Evolutionary conservation across 2,329 filamentous ascomycete species (phyloP).

Genomic region (Chaetomiaceae sp.): DNA sequence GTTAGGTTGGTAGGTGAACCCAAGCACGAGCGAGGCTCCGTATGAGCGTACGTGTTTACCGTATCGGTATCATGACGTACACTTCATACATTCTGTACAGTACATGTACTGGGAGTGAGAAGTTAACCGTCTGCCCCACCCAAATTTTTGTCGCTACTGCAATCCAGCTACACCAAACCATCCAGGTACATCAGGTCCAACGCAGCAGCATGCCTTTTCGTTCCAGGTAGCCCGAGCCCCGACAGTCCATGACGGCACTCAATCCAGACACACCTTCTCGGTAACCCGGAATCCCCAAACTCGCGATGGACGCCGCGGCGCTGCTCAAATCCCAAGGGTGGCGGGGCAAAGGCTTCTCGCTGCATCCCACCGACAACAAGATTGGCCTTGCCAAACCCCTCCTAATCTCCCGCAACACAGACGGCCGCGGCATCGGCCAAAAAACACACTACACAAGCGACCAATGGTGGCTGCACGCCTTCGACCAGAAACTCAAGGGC

Average conservation of each 20-base stretch:
- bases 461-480: conserved; percentile 96
- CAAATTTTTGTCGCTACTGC: conserved; percentile 5
- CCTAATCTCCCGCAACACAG: conserved; percentile 73
- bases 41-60: too few relatives aligned
- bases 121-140: background rate
- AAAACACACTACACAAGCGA: conserved; percentile 64
- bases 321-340: conserved; percentile 83
- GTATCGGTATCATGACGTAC: too few relatives aligned
- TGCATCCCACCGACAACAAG: conserved; percentile 66
- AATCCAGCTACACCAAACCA: too few relatives aligned
- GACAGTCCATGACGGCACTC: background rate
- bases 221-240: background rate
- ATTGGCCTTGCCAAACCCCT: conserved; percentile 79
- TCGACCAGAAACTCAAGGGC: conserved; percentile 81
- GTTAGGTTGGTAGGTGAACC: too few relatives aligned
- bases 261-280: background rate
- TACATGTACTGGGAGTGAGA: too few relatives aligned
- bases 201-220: conserved; percentile 3
- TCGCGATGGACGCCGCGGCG: conserved; percentile 71
- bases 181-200: too few relatives aligned
- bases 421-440: conserved; percentile 74
- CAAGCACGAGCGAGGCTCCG: too few relatives aligned
- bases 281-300: background rate
- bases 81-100: too few relatives aligned
- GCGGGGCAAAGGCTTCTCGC: conserved; percentile 80